These are phyloP conservation scores for Bryoglossum gracile DNA, from an alignment of 495 filamentous ascomycete species.

Conservation along the genomic window DNA sequence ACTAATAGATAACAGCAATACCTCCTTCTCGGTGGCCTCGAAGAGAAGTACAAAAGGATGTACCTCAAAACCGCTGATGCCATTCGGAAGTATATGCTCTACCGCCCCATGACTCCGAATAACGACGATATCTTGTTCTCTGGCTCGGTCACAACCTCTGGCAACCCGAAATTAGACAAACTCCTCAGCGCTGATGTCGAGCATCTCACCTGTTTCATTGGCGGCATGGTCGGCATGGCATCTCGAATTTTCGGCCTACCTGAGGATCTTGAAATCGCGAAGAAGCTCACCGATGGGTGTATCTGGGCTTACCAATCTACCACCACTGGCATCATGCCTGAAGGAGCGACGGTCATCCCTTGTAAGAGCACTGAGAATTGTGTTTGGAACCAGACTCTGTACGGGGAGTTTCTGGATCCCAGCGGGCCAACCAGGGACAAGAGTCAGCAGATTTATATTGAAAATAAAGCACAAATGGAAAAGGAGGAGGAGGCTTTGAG, in stretches of 20 bases:
- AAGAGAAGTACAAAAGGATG: constrained; percentile 74
- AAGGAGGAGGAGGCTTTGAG: background rate
- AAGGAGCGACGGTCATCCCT: constrained; percentile 55
- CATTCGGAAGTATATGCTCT: constrained; percentile 70
- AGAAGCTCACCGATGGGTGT: constrained; percentile 83
- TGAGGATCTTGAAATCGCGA: constrained; percentile 73
- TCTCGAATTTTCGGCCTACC: constrained; percentile 78
- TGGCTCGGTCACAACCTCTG: constrained; percentile 37
- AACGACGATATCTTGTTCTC: constrained; percentile 72
- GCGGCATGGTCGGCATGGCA: constrained; percentile 89
- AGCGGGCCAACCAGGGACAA: constrained; percentile 28
- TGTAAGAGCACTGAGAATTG: constrained; percentile 64
- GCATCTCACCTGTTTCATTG: constrained; percentile 84
- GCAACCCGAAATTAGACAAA: constrained; percentile 33
- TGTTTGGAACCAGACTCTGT: constrained; percentile 67
- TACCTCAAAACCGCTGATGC: constrained; percentile 66
- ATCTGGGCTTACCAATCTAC: constrained; percentile 87
- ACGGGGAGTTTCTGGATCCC: constrained; percentile 50
- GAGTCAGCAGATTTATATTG: constrained; percentile 35
- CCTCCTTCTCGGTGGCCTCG: constrained; percentile 72
- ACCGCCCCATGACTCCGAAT: constrained; percentile 73
- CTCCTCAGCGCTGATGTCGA: constrained; percentile 52
- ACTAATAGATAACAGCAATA: constrained; percentile 36
- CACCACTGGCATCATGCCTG: constrained; percentile 85
- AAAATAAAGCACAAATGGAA: constrained; percentile 14